These are phyloP conservation scores for Lactuca saligna DNA, from an alignment of 129 eudicot genomes.

Conservation along the genomic window DNA sequence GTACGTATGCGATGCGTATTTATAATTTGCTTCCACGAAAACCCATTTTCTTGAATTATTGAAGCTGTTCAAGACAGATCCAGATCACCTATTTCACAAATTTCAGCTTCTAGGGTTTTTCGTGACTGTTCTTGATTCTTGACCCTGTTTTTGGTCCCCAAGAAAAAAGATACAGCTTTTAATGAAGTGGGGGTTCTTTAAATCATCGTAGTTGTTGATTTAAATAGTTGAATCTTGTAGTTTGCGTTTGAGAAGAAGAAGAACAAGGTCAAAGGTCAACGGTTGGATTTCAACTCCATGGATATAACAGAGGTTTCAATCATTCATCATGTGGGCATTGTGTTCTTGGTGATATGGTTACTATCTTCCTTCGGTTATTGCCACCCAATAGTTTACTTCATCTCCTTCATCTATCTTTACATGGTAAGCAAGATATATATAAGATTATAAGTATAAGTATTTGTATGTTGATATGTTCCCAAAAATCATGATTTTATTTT, in stretches of 20 bases:
- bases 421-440: slow-evolving; percentile 41
- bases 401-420: slow-evolving; percentile 66
- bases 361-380: slow-evolving; percentile 52
- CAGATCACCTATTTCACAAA: not conserved
- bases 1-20: slow-evolving; percentile 9
- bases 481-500: not conserved
- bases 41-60: not conserved
- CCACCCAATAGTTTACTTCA: slow-evolving; percentile 53
- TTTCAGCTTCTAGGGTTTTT: slow-evolving; percentile 3
- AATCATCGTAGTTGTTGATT: slow-evolving; percentile 6
- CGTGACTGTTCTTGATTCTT: not conserved
- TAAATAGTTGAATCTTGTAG: slow-evolving; percentile 6
- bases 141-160: not conserved
- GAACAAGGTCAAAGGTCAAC: slow-evolving; percentile 19
- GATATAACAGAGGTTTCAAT: slow-evolving; percentile 60
- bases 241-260: slow-evolving; percentile 16
- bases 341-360: slow-evolving; percentile 60
- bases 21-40: slow-evolving; percentile 8
- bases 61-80: not conserved
- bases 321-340: slow-evolving; percentile 76
- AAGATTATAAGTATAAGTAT: not conserved
- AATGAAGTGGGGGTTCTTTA: slow-evolving; percentile 9
- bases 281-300: slow-evolving; percentile 30
- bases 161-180: not conserved
- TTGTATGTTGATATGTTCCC: not conserved